Percentiles rank a stretch among this genome's conserved stretches.
Conservation (phyloP, 768 basidiomycete species). For the Lactarius tabidus region DNA sequence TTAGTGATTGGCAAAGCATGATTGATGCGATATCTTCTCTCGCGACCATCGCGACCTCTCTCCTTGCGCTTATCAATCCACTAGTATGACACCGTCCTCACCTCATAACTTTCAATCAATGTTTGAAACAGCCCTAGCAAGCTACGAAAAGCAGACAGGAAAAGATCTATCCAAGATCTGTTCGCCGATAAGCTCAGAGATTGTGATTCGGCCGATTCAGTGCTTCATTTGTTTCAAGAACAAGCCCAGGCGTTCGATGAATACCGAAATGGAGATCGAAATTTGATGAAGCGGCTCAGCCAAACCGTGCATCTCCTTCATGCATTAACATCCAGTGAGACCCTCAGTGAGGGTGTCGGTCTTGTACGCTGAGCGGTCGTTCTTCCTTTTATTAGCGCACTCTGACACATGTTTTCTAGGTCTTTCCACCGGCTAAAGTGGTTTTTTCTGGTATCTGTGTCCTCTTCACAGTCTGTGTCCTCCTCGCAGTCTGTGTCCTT, state of each 20-base stretch:
- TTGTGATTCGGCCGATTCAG: not conserved
- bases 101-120: not conserved
- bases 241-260: too few species aligned
- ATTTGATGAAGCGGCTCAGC: not conserved
- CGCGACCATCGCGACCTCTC: not conserved
- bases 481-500: too few species aligned
- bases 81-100: not conserved
- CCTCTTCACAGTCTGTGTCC: not conserved
- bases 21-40: not conserved
- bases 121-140: not conserved
- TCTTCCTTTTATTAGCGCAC: not conserved
- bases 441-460: not conserved
- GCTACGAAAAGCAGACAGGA: not conserved
- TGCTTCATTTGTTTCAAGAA: too few species aligned
- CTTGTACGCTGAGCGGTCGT: not conserved
- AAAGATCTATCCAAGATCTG: not conserved
- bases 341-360: not conserved
- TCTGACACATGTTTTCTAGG: not conserved
- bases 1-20: not conserved
- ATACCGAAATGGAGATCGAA: too few species aligned
- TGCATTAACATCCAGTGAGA: not conserved
- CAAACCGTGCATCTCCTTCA: not conserved
- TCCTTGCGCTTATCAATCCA: not conserved
- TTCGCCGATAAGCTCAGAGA: not conserved
- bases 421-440: not conserved